phyloP scores from a whole-genome alignment of 2,329 filamentous ascomycete species.

The Xylaria sp. region DNA sequence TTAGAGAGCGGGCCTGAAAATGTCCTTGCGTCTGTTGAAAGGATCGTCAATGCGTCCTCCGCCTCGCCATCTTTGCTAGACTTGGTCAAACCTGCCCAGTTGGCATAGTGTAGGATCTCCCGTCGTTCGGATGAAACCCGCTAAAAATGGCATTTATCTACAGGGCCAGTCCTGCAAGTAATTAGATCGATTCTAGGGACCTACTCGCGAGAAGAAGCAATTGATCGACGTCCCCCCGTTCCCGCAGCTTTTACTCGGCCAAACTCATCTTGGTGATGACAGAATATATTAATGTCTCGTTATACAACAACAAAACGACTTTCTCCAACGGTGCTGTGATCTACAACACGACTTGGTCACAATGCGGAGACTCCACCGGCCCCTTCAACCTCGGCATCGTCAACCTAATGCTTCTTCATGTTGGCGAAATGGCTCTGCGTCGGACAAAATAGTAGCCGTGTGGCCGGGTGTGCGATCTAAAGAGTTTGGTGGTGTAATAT shows the following conservation, averaged over 20 bases:
- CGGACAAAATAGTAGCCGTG: background rate
- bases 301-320: background rate
- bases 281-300: background rate
- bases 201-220: constrained; percentile 4
- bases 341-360: background rate
- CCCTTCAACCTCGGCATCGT: background rate
- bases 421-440: background rate
- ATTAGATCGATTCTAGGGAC: constrained; percentile 1
- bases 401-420: background rate
- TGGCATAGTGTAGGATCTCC: constrained; percentile 19
- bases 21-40: background rate
- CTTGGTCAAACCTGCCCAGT: background rate
- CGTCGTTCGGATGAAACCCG: constrained; percentile 15
- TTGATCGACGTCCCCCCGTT: constrained; percentile 16
- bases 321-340: constrained; percentile 11
- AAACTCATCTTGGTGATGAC: constrained; percentile 1
- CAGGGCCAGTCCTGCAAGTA: constrained; percentile 18
- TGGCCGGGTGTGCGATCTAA: background rate
- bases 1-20: too few relatives aligned
- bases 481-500: background rate
- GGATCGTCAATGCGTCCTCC: background rate
- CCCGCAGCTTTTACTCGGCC: background rate
- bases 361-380: background rate
- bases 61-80: background rate
- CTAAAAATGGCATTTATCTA: constrained; percentile 26